Conservation (phyloP, 2,329 filamentous ascomycete species). For the Fusarium setosum region DNA sequence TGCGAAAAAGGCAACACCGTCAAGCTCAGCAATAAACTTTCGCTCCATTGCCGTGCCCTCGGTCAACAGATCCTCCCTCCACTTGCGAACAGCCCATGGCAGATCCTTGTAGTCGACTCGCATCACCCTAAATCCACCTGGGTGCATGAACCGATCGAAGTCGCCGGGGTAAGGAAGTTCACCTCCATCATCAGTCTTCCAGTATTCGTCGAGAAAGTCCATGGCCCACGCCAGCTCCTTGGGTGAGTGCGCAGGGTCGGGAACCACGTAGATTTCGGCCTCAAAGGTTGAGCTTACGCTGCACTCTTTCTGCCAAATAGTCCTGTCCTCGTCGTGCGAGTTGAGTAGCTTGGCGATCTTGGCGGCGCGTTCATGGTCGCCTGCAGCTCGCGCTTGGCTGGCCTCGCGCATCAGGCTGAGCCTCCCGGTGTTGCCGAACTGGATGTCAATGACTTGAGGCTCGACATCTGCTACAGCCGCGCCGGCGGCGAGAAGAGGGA, state of each 20-base stretch:
- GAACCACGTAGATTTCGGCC: constrained; percentile 20
- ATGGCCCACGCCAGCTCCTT: constrained; percentile 22
- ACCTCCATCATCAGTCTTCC: constrained; percentile 20
- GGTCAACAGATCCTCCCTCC: constrained; percentile 12
- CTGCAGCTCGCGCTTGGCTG: too few species aligned
- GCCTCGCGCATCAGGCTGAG: too few species aligned
- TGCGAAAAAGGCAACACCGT: constrained; percentile 26
- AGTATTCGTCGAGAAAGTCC: constrained; percentile 25
- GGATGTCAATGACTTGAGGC: too few species aligned
- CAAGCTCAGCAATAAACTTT: constrained; percentile 27
- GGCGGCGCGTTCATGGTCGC: too few species aligned
- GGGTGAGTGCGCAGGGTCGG: constrained; percentile 5
- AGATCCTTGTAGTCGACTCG: constrained; percentile 18
- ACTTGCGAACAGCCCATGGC: constrained; percentile 28
- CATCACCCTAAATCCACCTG: constrained; percentile 22
- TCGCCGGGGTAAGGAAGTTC: constrained; percentile 29
- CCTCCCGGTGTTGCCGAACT: constrained; percentile 13
- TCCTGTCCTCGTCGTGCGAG: too few species aligned
- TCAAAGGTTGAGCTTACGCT: constrained; percentile 10
- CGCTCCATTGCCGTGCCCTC: constrained; percentile 18
- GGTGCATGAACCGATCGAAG: constrained; percentile 26
- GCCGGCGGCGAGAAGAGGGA: constrained; percentile 9
- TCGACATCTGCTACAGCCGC: constrained; percentile 20
- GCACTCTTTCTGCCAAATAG: constrained; percentile 17
- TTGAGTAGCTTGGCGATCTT: too few species aligned